phyloP scores from a whole-genome alignment of 441 rosid species.

The Adansonia rubrostipa region DNA sequence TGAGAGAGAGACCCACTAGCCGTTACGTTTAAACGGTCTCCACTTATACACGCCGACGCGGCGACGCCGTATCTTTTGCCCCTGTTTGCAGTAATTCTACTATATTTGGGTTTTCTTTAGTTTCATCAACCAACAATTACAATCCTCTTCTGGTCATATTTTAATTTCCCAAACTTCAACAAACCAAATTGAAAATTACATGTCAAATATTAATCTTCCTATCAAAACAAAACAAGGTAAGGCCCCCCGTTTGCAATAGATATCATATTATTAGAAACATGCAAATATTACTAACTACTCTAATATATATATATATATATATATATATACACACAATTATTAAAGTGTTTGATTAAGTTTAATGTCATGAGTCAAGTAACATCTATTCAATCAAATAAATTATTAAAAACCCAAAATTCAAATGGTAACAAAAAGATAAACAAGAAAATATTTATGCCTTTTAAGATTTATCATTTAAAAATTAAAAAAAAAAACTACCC shows the following conservation, averaged over 20 bases:
- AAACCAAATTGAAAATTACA: neutral
- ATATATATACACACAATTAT: too few species aligned
- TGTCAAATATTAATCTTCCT: neutral
- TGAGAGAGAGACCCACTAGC: neutral
- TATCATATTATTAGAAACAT: neutral
- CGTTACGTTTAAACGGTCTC: conserved; percentile 9
- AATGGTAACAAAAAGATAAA: too few species aligned
- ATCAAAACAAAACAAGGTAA: neutral
- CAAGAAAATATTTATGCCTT: too few species aligned
- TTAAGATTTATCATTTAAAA: too few species aligned
- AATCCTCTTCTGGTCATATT: neutral
- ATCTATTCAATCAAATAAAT: too few species aligned
- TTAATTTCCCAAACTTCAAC: neutral
- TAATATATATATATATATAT: too few species aligned
- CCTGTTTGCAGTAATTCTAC: neutral
- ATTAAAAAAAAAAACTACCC: too few species aligned
- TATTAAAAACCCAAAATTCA: too few species aligned
- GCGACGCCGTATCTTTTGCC: neutral
- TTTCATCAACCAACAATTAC: neutral
- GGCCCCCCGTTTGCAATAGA: too few species aligned
- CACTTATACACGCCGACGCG: neutral
- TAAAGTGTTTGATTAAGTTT: too few species aligned
- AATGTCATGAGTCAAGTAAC: too few species aligned
- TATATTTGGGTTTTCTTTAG: neutral
- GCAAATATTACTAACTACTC: neutral